phyloP scores from a whole-genome alignment of 139 green algal species.

The Chlamydomonas incerta region DNA sequence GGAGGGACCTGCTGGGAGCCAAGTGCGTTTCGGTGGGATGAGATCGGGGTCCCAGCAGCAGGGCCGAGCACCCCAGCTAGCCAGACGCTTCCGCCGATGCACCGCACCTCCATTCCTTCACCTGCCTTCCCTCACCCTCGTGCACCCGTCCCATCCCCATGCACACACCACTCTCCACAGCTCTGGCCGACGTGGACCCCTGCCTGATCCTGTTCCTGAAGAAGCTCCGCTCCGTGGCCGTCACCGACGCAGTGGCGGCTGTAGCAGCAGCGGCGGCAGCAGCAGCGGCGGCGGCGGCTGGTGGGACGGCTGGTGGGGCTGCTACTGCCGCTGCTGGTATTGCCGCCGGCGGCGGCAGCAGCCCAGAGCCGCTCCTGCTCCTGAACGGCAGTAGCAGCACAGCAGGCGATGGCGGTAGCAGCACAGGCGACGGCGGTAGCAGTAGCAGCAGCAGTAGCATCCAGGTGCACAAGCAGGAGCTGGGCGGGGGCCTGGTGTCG shows the following conservation, averaged over 20 bases:
- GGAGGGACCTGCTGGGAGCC: too few relatives aligned
- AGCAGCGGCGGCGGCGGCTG: not conserved
- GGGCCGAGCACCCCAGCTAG: too few relatives aligned
- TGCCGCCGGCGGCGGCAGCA: not conserved
- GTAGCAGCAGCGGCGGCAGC: not conserved
- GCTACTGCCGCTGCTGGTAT: not conserved
- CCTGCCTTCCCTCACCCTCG: not conserved
- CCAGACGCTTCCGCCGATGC: too few relatives aligned
- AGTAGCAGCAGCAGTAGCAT: not conserved
- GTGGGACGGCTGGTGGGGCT: not conserved
- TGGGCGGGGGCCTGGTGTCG: conserved; percentile 22
- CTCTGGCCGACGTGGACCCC: conserved; percentile 20
- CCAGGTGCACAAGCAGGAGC: conserved; percentile 9
- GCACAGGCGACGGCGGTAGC: too few relatives aligned
- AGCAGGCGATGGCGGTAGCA: too few relatives aligned
- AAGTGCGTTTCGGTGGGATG: too few relatives aligned
- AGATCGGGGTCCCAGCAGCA: too few relatives aligned
- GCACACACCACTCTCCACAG: not conserved
- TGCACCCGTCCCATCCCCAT: not conserved
- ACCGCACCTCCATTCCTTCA: too few relatives aligned
- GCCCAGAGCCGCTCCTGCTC: too few relatives aligned
- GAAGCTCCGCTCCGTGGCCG: conserved; percentile 40
- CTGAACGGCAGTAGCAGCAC: too few relatives aligned
- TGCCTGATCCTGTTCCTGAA: conserved; percentile 67
- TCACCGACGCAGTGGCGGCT: conserved; percentile 4